These are phyloP conservation scores for Fagopyrum homotropicum DNA, from an alignment of 148 eudicot genomes.

Conservation along the genomic window DNA sequence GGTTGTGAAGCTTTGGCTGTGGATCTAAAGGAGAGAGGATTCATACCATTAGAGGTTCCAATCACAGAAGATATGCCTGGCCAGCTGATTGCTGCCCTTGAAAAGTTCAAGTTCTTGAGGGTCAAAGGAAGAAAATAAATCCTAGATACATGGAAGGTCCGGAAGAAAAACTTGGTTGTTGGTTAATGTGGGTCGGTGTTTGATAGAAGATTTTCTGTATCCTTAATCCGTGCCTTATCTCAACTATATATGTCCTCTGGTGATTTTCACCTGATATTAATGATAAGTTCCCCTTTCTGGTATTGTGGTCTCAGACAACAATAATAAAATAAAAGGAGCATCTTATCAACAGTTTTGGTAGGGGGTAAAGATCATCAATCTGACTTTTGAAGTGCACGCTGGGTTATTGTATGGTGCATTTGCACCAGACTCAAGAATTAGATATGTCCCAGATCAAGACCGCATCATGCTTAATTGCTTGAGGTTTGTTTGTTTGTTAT, in stretches of 20 bases:
- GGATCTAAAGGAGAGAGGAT: constrained; percentile 62
- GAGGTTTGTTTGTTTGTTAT: constrained; percentile 30
- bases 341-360: background rate
- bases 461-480: constrained; percentile 31
- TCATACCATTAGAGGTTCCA: constrained; percentile 32
- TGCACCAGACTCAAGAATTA: constrained; percentile 48
- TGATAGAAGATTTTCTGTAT: background rate
- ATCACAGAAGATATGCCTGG: constrained; percentile 23
- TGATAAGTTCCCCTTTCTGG: background rate
- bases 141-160: background rate
- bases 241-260: background rate
- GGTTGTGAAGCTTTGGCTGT: constrained; percentile 47
- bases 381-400: background rate
- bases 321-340: background rate
- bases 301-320: background rate
- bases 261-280: background rate
- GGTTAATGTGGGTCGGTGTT: background rate
- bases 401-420: constrained; percentile 70
- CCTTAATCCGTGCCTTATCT: background rate
- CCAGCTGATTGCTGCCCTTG: constrained; percentile 37
- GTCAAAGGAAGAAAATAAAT: constrained; percentile 1
- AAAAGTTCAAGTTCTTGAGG: constrained; percentile 30
- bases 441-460: constrained; percentile 56
- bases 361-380: background rate
- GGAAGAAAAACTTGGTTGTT: background rate